These are phyloP conservation scores for Brachypodium distachyon DNA, from an alignment of 202 grass and related monocot species.

Conservation along the genomic window DNA sequence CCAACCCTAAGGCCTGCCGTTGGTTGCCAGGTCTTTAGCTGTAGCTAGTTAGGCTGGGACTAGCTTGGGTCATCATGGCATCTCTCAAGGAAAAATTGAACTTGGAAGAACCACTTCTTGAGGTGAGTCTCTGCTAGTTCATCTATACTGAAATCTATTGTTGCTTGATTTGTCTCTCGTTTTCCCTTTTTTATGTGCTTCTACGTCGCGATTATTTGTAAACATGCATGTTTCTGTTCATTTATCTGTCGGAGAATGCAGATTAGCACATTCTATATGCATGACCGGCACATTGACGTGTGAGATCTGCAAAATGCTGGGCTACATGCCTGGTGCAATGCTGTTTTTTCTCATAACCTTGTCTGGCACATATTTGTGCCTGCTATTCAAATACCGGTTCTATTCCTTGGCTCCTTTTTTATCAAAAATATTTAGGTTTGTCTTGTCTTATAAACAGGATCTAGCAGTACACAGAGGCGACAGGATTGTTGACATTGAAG, in stretches of 20 bases:
- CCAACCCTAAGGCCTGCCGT: too few species aligned
- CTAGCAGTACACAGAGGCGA: neutral
- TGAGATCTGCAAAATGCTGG: neutral
- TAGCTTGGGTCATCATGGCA: neutral
- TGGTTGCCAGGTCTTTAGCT: neutral
- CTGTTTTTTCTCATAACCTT: neutral
- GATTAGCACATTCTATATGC: neutral
- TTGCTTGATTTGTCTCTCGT: neutral
- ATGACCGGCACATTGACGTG: neutral
- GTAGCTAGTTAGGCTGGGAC: neutral
- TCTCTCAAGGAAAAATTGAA: neutral
- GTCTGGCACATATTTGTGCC: neutral
- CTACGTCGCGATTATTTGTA: neutral
- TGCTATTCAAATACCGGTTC: neutral
- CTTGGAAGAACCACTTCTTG: constrained; percentile 26
- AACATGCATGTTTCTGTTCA: neutral
- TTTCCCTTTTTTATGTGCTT: neutral
- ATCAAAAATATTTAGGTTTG: neutral
- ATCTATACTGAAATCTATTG: neutral
- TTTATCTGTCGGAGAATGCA: too few species aligned
- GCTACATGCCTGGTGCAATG: neutral
- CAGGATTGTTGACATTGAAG: constrained; percentile 13
- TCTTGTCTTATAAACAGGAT: constrained; percentile 12
- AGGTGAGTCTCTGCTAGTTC: constrained; percentile 11
- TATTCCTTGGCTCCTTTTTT: neutral